These are phyloP conservation scores for Acrasis kona DNA, from an alignment of 78 protist species.

Conservation along the genomic window DNA sequence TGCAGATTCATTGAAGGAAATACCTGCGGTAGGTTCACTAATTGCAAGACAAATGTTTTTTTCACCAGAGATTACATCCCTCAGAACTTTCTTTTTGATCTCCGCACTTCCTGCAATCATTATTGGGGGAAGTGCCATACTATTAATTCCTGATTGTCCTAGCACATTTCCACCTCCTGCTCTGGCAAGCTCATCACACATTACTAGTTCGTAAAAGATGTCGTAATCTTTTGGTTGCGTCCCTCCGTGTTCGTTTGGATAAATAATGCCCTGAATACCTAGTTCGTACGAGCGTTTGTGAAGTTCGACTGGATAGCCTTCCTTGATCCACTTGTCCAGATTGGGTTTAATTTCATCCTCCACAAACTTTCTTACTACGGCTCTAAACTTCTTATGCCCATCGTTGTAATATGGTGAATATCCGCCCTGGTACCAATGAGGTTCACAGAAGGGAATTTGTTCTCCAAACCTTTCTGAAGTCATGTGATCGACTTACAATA, in stretches of 20 bases:
- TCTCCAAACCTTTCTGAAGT: too few species aligned
- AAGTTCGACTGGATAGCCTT: slow-evolving; percentile 4
- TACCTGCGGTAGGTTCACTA: slow-evolving; percentile 81
- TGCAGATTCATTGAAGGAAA: too few species aligned
- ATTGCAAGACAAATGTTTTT: slow-evolving; percentile 24
- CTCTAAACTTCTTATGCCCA: slow-evolving; percentile 13
- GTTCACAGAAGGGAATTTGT: too few species aligned
- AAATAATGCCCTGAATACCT: neutral
- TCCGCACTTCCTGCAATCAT: slow-evolving; percentile 4
- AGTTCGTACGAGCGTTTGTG: neutral
- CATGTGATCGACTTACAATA: too few species aligned
- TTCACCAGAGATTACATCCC: slow-evolving; percentile 1
- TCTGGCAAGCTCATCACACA: slow-evolving; percentile 16
- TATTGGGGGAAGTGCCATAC: slow-evolving; percentile 43
- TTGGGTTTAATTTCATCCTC: slow-evolving; percentile 37
- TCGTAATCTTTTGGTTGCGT: slow-evolving; percentile 18
- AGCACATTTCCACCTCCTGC: slow-evolving; percentile 3
- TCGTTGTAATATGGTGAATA: slow-evolving; percentile 28
- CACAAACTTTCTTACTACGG: slow-evolving; percentile 18
- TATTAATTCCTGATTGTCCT: slow-evolving; percentile 1
- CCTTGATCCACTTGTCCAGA: slow-evolving; percentile 27
- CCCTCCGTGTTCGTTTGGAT: neutral
- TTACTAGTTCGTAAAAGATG: slow-evolving; percentile 28
- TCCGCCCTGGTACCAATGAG: slow-evolving; percentile 32
- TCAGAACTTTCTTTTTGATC: neutral